Evolutionary conservation across 192 early-diverging fungal species (phyloP).

Genomic region (Jimgerdemannia flammicorona): DNA sequence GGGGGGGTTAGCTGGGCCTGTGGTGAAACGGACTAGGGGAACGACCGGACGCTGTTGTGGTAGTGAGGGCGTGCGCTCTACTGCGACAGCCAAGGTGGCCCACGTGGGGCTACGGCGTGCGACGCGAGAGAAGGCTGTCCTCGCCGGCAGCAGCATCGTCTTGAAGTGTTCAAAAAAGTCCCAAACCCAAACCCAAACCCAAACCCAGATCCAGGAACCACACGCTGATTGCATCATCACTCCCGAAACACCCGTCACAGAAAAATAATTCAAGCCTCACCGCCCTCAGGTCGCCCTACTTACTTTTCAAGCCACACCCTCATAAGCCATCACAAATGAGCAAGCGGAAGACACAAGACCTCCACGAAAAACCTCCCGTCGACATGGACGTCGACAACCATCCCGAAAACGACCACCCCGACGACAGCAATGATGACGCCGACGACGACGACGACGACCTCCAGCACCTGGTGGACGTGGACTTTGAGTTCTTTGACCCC

Average conservation of each 20-base stretch:
- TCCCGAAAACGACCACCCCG: neutral
- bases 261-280: no score
- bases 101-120: no score
- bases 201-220: no score
- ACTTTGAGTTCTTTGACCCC: conserved; percentile 97
- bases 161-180: no score
- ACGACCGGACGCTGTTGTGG: neutral
- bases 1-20: no score
- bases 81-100: neutral
- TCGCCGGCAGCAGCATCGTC: neutral
- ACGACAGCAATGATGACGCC: neutral
- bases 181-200: no score
- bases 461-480: conserved; percentile 74
- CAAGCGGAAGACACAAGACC: neutral
- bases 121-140: neutral
- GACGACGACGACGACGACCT: conserved; percentile 1
- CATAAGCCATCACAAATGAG: neutral
- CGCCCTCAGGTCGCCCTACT: no score
- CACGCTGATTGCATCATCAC: no score
- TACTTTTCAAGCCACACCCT: neutral
- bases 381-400: neutral
- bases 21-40: neutral
- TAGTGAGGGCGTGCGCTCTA: neutral
- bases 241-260: no score
- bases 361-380: neutral